Evolutionary conservation across 257 asterid genomes (phyloP), one percentile per base, ranked within the genome.

Genomic region (Solanum rostratum): DNA sequence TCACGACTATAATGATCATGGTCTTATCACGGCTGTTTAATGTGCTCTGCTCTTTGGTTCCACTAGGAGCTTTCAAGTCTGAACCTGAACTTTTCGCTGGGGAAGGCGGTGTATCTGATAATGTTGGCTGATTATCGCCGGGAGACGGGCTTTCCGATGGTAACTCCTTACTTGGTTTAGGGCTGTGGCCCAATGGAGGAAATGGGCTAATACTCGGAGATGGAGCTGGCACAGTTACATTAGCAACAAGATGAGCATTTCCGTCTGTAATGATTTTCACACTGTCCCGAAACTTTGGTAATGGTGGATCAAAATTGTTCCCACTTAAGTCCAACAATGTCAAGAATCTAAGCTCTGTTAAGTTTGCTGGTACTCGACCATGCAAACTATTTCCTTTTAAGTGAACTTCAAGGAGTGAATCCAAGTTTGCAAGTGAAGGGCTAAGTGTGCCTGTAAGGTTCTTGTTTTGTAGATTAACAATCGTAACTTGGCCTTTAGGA

Each of bases 401-500:
- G 89, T 94, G 97, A 85, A 95, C 84, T 84, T 92, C 98, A 84
- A 87, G 87, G 52, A 94, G 84, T 30, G 94, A 90, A 65, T 86
- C 86, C 84, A 94, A 87, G 82, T 91, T 88, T 81, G 66, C 90
- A 30, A 95, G 91, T 43, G 95, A 93, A 86, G 96, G 89, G 70
- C 94, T 93, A 55, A 95, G 90, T 3, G 96, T 93, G 7, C 98
- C 98, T 46, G 90, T 92, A 43, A 95, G 95, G 84, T 90, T 88
- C 46, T 90, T 91, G 87, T 87, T 92, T 57, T 85, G 95, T 88
- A 95, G 86, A 86, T 95, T 93, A 50, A 95, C 84, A 39, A 92
- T 90, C 39, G 92, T 82, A 87, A 95, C 94, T 33, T 92, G 84
- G 85, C 84, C 85, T 43, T 84, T 84, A 1, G 88, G 62, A 37